These are phyloP conservation scores for Trichoderma breve DNA, from an alignment of 2,329 filamentous ascomycete genomes.

Conservation along the genomic window DNA sequence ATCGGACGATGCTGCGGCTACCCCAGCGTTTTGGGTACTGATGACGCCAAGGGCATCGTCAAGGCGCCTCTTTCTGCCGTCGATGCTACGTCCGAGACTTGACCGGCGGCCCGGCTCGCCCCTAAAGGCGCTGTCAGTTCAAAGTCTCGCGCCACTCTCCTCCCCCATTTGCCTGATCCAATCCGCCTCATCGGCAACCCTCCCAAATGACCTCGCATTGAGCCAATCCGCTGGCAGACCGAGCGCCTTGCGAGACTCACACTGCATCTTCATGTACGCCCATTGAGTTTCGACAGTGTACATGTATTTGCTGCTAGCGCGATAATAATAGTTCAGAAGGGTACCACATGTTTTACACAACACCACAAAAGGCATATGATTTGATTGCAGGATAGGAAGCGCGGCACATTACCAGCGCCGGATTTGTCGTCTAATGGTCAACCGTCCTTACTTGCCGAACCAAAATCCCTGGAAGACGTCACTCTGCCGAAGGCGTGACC, in stretches of 20 bases:
- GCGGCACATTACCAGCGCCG: background rate
- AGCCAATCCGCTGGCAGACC: conserved; percentile 8
- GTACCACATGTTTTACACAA: background rate
- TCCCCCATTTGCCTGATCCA: conserved; percentile 9
- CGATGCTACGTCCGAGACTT: conserved; percentile 18
- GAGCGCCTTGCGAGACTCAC: conserved; percentile 4
- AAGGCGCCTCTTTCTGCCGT: conserved; percentile 4
- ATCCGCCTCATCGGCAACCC: conserved; percentile 10
- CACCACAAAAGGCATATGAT: background rate
- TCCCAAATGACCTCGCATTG: background rate
- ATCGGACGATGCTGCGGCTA: conserved; percentile 3
- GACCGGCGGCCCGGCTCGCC: conserved; percentile 21
- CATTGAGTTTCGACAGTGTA: background rate
- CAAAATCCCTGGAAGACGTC: background rate
- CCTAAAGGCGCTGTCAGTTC: conserved; percentile 14
- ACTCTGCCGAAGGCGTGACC: background rate
- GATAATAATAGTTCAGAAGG: background rate
- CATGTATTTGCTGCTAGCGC: background rate
- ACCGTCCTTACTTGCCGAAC: background rate
- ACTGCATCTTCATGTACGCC: background rate
- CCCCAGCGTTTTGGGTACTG: conserved; percentile 7
- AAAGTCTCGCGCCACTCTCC: conserved; percentile 16
- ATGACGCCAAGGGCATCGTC: conserved; percentile 17
- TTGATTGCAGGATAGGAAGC: background rate
- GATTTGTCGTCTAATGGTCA: background rate